These are phyloP conservation scores for Hypoxylon sp. DNA, from an alignment of 2,329 filamentous ascomycete species.

Conservation along the genomic window DNA sequence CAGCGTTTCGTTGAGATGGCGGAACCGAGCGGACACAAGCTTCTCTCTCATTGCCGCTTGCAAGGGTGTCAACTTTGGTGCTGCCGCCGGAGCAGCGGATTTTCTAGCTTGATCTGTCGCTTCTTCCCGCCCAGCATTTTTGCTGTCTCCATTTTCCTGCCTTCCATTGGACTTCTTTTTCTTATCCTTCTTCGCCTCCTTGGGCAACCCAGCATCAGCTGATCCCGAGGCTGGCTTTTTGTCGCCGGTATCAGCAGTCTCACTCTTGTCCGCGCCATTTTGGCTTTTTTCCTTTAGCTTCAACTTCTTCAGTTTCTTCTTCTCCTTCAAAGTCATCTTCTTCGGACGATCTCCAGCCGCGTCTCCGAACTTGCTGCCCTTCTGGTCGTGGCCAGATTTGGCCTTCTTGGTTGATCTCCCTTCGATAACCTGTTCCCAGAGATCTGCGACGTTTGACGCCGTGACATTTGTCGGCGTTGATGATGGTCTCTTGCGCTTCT, in stretches of 20 bases:
- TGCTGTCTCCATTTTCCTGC: constrained; percentile 40
- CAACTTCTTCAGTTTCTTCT: constrained; percentile 48
- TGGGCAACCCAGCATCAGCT: constrained; percentile 16
- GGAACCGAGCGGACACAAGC: constrained; percentile 93
- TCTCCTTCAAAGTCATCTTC: constrained; percentile 47
- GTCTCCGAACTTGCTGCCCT: constrained; percentile 29
- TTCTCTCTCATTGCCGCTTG: constrained; percentile 96
- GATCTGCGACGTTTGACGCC: constrained; percentile 76
- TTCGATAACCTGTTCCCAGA: constrained; percentile 86
- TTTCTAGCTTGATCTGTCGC: constrained; percentile 38
- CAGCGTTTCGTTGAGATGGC: constrained; percentile 95
- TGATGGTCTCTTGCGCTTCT: constrained; percentile 68
- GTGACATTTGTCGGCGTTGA: constrained; percentile 65
- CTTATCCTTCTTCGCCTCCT: constrained; percentile 51
- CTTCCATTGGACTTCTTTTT: constrained; percentile 50
- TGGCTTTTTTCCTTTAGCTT: constrained; percentile 38
- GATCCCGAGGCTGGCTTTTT: constrained; percentile 27
- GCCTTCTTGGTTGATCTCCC: constrained; percentile 62
- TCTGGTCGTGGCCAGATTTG: constrained; percentile 43
- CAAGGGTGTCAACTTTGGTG: constrained; percentile 83
- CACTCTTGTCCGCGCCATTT: constrained; percentile 9
- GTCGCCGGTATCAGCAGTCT: constrained; percentile 16
- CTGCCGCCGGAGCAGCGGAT: constrained; percentile 50
- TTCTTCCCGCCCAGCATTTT: constrained; percentile 21
- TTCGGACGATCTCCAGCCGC: constrained; percentile 36